Evolutionary conservation across 2,329 filamentous ascomycete genomes (phyloP).

Genomic region (Cladosporium sp.): DNA sequence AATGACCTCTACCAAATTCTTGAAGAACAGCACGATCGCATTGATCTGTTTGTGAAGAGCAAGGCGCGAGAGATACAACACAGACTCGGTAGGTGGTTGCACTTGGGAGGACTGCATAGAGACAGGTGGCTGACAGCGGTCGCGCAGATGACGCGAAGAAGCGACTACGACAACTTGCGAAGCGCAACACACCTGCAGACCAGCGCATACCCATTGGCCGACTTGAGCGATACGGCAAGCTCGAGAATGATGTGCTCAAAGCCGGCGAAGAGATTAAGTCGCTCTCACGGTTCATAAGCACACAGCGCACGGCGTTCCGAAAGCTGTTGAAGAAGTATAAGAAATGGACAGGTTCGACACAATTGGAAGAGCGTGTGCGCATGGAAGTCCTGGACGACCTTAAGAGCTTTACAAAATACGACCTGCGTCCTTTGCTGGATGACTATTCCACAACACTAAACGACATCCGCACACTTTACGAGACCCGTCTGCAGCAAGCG

Average conservation of each 20-base stretch:
- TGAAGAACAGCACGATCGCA: slow-evolving; percentile 72
- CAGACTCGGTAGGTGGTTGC: slow-evolving; percentile 49
- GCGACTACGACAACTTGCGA: slow-evolving; percentile 33
- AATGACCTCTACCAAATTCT: slow-evolving; percentile 71
- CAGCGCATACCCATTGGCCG: slow-evolving; percentile 45
- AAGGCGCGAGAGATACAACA: slow-evolving; percentile 77
- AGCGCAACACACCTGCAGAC: slow-evolving; percentile 28
- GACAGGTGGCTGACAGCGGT: not conserved
- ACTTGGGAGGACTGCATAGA: not conserved
- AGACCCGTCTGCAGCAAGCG: slow-evolving; percentile 34
- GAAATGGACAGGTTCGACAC: slow-evolving; percentile 79
- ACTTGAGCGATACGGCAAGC: slow-evolving; percentile 54
- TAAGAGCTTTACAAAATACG: slow-evolving; percentile 70
- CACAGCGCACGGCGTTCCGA: slow-evolving; percentile 74
- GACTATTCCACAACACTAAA: slow-evolving; percentile 52
- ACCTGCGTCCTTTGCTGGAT: slow-evolving; percentile 58
- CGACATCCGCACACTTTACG: slow-evolving; percentile 48
- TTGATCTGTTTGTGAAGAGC: slow-evolving; percentile 76
- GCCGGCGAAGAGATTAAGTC: slow-evolving; percentile 72
- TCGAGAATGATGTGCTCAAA: slow-evolving; percentile 54
- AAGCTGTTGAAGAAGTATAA: slow-evolving; percentile 87
- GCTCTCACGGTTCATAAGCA: slow-evolving; percentile 70
- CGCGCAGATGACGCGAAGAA: slow-evolving; percentile 32
- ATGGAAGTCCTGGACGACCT: slow-evolving; percentile 65
- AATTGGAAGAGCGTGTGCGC: slow-evolving; percentile 66